Conservation (phyloP, 2,329 filamentous ascomycete species). For the Apiospora rasikravindrae region DNA sequence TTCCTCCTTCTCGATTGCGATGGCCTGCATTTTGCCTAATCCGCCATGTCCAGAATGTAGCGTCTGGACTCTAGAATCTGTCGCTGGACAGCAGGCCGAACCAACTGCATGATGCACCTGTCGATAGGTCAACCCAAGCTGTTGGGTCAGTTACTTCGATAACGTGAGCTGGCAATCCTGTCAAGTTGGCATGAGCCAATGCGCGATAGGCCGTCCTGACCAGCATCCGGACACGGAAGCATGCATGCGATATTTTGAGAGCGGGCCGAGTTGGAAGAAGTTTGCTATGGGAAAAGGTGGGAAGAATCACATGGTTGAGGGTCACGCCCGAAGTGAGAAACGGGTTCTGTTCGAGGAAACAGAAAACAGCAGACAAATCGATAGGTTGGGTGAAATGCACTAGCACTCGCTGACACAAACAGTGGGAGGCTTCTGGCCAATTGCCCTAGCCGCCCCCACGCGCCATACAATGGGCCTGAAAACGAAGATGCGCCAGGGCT, state of each 20-base stretch:
- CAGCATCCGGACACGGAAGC: not conserved
- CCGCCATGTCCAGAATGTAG: not conserved
- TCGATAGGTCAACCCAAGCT: not conserved
- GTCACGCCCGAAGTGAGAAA: not conserved
- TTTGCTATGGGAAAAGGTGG: not conserved
- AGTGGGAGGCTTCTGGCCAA: not conserved
- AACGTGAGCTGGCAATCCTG: not conserved
- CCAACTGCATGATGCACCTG: constrained; percentile 13
- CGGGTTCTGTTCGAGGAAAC: not conserved
- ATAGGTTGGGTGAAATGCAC: not conserved
- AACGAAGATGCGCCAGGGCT: not conserved
- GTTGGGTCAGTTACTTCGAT: not conserved
- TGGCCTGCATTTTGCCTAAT: not conserved
- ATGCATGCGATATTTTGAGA: not conserved
- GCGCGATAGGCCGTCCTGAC: not conserved
- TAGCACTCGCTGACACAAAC: not conserved
- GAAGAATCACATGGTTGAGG: not conserved
- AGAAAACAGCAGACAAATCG: not conserved
- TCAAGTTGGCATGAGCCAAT: not conserved
- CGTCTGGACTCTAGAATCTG: not conserved
- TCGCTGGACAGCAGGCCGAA: not conserved
- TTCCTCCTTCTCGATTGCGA: constrained; percentile 6
- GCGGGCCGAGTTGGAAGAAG: not conserved
- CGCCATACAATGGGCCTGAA: not conserved
- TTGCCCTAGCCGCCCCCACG: not conserved